phyloP scores from a whole-genome alignment of 371 early-diverging fungal genomes.

The Blakeslea trispora region DNA sequence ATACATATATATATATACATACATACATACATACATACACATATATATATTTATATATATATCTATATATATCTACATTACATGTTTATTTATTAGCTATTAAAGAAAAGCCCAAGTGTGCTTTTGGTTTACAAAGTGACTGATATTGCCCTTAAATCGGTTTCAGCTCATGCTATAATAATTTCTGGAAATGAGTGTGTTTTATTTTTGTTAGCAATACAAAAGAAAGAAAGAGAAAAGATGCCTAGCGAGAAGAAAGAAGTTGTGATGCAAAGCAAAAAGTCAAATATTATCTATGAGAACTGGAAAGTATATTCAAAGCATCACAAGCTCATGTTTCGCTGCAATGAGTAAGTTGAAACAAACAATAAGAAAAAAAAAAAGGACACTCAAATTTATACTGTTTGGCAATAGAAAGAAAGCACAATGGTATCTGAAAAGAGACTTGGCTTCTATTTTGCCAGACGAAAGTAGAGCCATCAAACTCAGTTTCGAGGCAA shows the following conservation, averaged over 20 bases:
- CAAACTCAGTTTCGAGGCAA: constrained; percentile 53
- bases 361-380: no score
- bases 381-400: no score
- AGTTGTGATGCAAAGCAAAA: constrained; percentile 38
- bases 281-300: constrained; percentile 39
- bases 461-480: constrained; percentile 39
- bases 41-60: not conserved
- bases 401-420: constrained; percentile 40
- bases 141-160: no score
- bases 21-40: not conserved
- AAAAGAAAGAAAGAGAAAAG: not conserved
- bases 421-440: constrained; percentile 55
- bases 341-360: constrained; percentile 49
- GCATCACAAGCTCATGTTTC: constrained; percentile 50
- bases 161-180: no score
- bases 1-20: not conserved
- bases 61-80: not conserved
- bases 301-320: constrained; percentile 54
- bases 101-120: no score
- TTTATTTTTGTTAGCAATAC: no score
- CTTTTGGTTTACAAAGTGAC: no score
- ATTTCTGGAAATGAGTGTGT: no score
- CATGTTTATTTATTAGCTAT: no score
- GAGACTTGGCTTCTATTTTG: constrained; percentile 39
- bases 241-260: constrained; percentile 25